Evolutionary conservation across 306 rosid genomes (phyloP).

Genomic region (Castanea mollissima): DNA sequence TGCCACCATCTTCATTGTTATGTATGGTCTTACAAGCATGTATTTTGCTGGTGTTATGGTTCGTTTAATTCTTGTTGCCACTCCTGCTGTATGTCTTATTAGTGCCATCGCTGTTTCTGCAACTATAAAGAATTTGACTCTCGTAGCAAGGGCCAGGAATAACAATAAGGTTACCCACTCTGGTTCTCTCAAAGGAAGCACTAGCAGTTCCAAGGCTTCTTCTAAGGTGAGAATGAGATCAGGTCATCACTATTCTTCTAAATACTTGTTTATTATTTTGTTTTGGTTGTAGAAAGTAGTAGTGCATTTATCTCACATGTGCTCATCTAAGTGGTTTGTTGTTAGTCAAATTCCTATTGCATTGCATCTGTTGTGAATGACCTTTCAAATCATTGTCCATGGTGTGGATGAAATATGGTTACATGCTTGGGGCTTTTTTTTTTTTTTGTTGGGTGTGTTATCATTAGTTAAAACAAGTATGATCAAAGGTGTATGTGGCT

Average conservation of each 20-base stretch:
- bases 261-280: constrained; percentile 5
- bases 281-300: not conserved
- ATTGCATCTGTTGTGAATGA: not conserved
- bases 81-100: constrained; percentile 94
- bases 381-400: not conserved
- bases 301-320: not conserved
- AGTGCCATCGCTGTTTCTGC: constrained; percentile 98
- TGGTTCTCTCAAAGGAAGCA: constrained; percentile 68
- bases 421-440: not conserved
- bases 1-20: constrained; percentile 91
- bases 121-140: constrained; percentile 81
- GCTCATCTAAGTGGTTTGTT: not conserved
- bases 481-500: not conserved
- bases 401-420: not conserved
- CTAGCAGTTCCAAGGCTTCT: constrained; percentile 58
- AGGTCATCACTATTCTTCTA: constrained; percentile 21
- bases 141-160: constrained; percentile 57
- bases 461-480: not conserved
- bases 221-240: constrained; percentile 54
- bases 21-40: constrained; percentile 99
- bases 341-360: not conserved
- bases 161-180: constrained; percentile 48
- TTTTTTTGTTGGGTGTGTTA: not conserved
- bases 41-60: constrained; percentile 99
- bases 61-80: constrained; percentile 94